A percentile compares a stretch with the other conserved stretches of the same genome.
Conservation (phyloP, 129 eudicot genomes). For the Helianthus tuberosus region DNA sequence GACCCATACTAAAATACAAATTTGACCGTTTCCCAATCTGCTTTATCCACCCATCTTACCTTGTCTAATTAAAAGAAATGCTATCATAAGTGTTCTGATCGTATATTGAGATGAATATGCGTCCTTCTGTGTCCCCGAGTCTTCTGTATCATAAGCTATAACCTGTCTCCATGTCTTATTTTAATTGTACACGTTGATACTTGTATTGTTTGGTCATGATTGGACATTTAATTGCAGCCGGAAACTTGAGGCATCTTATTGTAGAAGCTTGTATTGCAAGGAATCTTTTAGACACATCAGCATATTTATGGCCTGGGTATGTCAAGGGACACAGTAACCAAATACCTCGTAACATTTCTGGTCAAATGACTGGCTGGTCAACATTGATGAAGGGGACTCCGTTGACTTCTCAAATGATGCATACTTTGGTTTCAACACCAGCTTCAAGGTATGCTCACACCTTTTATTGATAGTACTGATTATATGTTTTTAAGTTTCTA, state of each 20-base stretch:
- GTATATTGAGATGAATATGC: too few relatives aligned
- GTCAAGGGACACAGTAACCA: conserved; percentile 80
- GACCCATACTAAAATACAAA: neutral
- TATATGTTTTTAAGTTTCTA: conserved; percentile 1
- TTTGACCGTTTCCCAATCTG: neutral
- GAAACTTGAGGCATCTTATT: conserved; percentile 85
- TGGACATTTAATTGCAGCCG: conserved; percentile 58
- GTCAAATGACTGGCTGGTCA: conserved; percentile 89
- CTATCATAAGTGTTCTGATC: too few relatives aligned
- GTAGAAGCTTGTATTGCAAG: conserved; percentile 99
- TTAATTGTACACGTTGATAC: neutral
- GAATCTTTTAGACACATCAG: conserved; percentile 83
- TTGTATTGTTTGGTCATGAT: neutral
- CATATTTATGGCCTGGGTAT: conserved; percentile 94
- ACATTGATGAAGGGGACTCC: conserved; percentile 88
- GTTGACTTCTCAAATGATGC: conserved; percentile 73
- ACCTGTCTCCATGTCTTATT: neutral
- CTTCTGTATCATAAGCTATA: neutral
- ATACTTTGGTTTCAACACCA: conserved; percentile 71
- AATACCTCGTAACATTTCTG: conserved; percentile 70
- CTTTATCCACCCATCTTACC: too few relatives aligned
- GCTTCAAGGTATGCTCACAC: conserved; percentile 75
- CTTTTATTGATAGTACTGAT: conserved; percentile 1
- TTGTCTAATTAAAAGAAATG: too few relatives aligned
- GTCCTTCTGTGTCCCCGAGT: neutral